Percentiles rank a stretch among this genome's conserved stretches.
These are phyloP conservation scores for Lotus japonicus DNA, from an alignment of 306 rosid species.

Conservation along the genomic window DNA sequence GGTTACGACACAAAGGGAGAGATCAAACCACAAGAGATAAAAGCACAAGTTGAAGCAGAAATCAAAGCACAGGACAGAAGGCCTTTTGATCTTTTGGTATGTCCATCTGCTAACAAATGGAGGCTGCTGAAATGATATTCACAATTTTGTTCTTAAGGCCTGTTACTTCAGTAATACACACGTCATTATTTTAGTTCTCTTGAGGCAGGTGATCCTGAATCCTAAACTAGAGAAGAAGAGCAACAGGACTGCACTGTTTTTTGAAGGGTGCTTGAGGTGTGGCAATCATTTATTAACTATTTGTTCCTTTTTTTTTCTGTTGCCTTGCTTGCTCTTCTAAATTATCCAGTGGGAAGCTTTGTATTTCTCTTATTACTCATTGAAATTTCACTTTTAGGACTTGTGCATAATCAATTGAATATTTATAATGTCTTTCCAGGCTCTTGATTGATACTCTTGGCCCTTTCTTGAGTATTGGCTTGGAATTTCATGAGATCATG, in stretches of 20 bases:
- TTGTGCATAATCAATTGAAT: neutral
- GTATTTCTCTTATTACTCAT: neutral
- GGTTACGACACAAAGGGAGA: conserved; percentile 46
- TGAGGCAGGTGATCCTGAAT: conserved; percentile 68
- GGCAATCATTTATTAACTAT: neutral
- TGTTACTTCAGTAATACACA: conserved; percentile 12
- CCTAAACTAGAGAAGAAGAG: conserved; percentile 65
- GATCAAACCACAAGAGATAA: conserved; percentile 35
- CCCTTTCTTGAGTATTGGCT: neutral
- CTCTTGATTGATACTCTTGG: neutral
- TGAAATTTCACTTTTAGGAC: neutral
- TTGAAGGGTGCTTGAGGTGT: conserved; percentile 92
- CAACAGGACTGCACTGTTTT: conserved; percentile 67
- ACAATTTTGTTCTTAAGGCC: neutral
- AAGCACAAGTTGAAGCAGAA: conserved; percentile 29
- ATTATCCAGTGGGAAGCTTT: neutral
- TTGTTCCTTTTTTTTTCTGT: neutral
- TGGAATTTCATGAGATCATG: neutral
- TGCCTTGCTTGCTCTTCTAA: neutral
- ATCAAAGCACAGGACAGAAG: conserved; percentile 62
- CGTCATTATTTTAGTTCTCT: conserved; percentile 25
- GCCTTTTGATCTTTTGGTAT: conserved; percentile 87
- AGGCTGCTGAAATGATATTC: neutral
- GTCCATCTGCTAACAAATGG: conserved; percentile 6
- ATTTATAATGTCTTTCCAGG: neutral